Percentiles rank a stretch among this genome's conserved stretches.
phyloP scores from a whole-genome alignment of 2,329 filamentous ascomycete genomes.

The Pezicula neosporulosa region DNA sequence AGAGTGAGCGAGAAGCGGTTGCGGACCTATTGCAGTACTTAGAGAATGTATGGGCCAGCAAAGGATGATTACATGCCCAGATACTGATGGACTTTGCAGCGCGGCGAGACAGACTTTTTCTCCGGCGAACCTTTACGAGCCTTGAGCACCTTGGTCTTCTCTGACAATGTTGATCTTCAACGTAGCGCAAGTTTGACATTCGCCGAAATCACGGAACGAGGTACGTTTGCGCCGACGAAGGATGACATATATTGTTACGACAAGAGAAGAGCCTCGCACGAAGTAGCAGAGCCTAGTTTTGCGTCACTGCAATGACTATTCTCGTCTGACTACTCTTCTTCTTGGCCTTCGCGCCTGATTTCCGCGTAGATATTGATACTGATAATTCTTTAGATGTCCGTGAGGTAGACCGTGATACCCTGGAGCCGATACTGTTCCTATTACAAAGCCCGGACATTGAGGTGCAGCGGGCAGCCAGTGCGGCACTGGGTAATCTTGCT shows the following conservation, averaged over 20 bases:
- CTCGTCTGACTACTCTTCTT: not conserved
- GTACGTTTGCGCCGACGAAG: constrained; percentile 45
- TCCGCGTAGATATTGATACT: constrained; percentile 9
- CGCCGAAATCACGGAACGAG: constrained; percentile 97
- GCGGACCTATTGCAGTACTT: constrained; percentile 93
- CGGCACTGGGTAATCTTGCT: constrained; percentile 90
- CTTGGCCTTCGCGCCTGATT: not conserved
- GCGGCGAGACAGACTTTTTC: constrained; percentile 97
- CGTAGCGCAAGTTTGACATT: constrained; percentile 97
- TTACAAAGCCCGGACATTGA: constrained; percentile 95
- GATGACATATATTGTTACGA: not conserved
- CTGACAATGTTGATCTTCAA: constrained; percentile 97
- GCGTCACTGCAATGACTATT: too few relatives aligned
- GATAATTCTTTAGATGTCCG: constrained; percentile 70
- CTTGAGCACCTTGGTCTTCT: constrained; percentile 93
- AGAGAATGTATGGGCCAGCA: constrained; percentile 68
- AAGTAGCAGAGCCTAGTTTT: too few relatives aligned
- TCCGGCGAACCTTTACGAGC: constrained; percentile 90
- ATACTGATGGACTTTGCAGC: constrained; percentile 39
- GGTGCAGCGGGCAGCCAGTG: constrained; percentile 93
- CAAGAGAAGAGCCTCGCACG: too few relatives aligned
- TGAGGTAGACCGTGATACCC: constrained; percentile 90
- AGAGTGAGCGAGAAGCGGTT: constrained; percentile 95
- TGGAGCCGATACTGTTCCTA: constrained; percentile 93
- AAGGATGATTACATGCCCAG: not conserved